phyloP scores from a whole-genome alignment of 306 rosid genomes.

The Comarum palustre region DNA sequence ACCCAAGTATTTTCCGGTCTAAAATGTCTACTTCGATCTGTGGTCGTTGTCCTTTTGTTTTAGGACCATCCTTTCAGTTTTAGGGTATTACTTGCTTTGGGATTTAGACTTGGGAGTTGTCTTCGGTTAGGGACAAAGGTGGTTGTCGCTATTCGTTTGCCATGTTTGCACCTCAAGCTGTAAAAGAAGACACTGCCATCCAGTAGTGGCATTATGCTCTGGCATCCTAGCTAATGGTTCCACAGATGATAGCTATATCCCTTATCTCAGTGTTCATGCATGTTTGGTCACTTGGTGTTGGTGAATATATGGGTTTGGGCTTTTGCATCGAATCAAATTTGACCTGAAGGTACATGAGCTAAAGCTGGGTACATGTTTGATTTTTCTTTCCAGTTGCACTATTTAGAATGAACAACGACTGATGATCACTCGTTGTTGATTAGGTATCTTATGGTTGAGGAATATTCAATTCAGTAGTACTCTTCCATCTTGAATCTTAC shows the following conservation, averaged over 20 bases:
- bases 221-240: not conserved
- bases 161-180: conserved; percentile 7
- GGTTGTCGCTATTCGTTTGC: not conserved
- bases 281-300: not conserved
- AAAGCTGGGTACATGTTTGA: not conserved
- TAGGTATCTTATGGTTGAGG: conserved; percentile 4
- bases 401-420: too few species aligned
- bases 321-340: not conserved
- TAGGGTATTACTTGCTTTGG: not conserved
- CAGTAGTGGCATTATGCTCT: not conserved
- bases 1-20: too few species aligned
- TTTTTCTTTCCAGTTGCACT: not conserved
- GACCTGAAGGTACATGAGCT: not conserved
- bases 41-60: conserved; percentile 1
- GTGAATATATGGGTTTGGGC: not conserved
- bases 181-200: not conserved
- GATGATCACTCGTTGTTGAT: not conserved
- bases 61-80: conserved; percentile 6
- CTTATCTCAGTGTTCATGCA: not conserved
- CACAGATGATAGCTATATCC: not conserved
- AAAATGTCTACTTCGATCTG: not conserved
- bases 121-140: not conserved
- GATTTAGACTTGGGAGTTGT: not conserved
- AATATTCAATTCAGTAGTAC: not conserved
- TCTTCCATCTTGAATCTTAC: not conserved